Conservation (phyloP, 352 stramenopile genomes). For the Pseudoperonospora humuli region DNA sequence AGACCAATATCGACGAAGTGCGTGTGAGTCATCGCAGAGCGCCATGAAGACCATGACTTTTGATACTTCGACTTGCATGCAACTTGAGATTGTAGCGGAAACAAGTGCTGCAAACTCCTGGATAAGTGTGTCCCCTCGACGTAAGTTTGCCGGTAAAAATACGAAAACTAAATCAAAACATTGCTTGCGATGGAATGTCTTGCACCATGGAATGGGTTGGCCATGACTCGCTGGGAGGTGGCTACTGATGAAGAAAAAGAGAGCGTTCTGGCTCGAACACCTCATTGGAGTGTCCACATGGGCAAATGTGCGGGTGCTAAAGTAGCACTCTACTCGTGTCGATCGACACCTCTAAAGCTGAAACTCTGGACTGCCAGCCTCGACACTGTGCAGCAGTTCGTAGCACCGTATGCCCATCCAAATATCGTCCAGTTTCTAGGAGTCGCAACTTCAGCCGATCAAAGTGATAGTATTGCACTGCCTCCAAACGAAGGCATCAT, state of each 20-base stretch:
- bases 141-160: conserved; percentile 16
- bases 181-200: conserved; percentile 13
- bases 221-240: conserved; percentile 15
- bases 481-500: conserved; percentile 23
- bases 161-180: conserved; percentile 1
- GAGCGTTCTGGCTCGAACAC: conserved; percentile 23
- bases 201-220: conserved; percentile 17
- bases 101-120: conserved; percentile 26
- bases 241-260: conserved; percentile 8
- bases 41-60: conserved; percentile 29
- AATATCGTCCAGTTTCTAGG: conserved; percentile 44
- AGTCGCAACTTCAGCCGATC: conserved; percentile 12
- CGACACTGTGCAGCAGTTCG: too few species aligned
- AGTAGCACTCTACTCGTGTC: conserved; percentile 34
- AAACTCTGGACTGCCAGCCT: too few species aligned
- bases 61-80: conserved; percentile 31
- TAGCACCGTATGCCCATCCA: conserved; percentile 30
- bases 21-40: conserved; percentile 26
- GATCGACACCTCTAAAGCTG: conserved; percentile 19
- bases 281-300: conserved; percentile 29
- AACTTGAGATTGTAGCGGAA: conserved; percentile 32
- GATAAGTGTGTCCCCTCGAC: conserved; percentile 11
- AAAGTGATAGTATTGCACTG: not conserved
- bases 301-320: conserved; percentile 13
- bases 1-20: conserved; percentile 23